Base-by-base conservation (phyloP, 2,329 filamentous ascomycete species). In the Scolecobasidium constrictum region DNA sequence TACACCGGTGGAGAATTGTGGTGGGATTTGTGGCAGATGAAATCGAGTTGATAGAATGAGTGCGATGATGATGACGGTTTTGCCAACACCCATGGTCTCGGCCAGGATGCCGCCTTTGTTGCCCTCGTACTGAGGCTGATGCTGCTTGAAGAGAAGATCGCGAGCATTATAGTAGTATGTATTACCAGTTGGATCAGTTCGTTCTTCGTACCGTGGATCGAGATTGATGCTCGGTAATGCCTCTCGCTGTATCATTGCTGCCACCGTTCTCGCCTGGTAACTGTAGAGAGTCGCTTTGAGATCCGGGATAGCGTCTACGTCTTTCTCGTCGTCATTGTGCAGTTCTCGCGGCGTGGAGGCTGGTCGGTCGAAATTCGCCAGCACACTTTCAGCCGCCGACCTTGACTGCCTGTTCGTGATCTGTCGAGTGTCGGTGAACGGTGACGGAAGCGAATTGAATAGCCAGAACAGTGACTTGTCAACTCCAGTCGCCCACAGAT, bases 181-280 rank as follows among this genome's bases (percentile, higher is more conserved):
- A 1, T 62, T 56, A 1, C 78, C 81, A 3, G 69, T 62, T 21
- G 84, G 83, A 39, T 83, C 80, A 2, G 55, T 53, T 2, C 77
- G 66, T 4, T 62, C 51, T 40, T 78, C 71, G 2, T 94, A 64
- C 4, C 88, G 75, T 7, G 88, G 86, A 58, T 95, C 88, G 6
- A 87, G 62, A 4, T 77, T 65, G 20, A 74, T 66, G 4, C 70
- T 69, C 1, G 83, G 77, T 17, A 78, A 71, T 4, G 72, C 62
- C 60, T 96, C 90, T 42, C 81, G 78, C 56, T 92, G 81, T 15
- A 94, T 63, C 87, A 96, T 95, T 20, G 81, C 58, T 3, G 84
- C 85, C 1, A 83, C 81, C 1, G 87, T 90, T 35, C 81, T 74
- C 40, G 80, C 73, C 57, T 96, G 90, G 52, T 94, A 93, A 0